Conservation (phyloP, 2,329 filamentous ascomycete genomes). For the Ascochyta viciae-villosae region DNA sequence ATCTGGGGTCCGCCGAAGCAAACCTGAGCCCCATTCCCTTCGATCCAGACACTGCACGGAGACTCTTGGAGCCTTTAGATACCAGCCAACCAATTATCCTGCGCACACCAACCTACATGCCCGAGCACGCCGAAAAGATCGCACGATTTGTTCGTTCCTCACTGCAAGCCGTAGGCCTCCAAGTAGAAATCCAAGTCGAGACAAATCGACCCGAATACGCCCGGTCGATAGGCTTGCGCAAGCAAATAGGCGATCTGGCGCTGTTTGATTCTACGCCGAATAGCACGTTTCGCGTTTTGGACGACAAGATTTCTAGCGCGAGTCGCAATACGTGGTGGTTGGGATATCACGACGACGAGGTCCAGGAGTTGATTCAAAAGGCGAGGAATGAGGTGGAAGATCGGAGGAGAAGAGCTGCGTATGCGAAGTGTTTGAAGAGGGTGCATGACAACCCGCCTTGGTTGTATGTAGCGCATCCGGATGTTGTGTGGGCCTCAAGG, state of each 20-base stretch:
- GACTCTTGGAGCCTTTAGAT: neutral
- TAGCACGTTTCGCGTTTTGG: slow-evolving; percentile 8
- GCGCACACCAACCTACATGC: slow-evolving; percentile 6
- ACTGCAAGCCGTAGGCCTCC: slow-evolving; percentile 1
- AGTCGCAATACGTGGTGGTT: slow-evolving; percentile 6
- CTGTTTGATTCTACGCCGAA: slow-evolving; percentile 10
- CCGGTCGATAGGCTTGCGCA: neutral
- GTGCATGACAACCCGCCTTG: neutral
- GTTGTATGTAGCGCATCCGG: neutral
- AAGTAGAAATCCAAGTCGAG: slow-evolving; percentile 2
- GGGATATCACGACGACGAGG: neutral
- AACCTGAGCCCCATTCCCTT: neutral
- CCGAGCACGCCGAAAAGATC: slow-evolving; percentile 5
- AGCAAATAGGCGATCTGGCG: slow-evolving; percentile 2
- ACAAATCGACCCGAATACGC: slow-evolving; percentile 5
- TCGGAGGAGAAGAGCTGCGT: neutral
- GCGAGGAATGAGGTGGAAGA: neutral
- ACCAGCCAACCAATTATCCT: neutral
- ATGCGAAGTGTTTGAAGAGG: neutral
- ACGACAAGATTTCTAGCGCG: slow-evolving; percentile 11
- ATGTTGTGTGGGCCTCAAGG: neutral
- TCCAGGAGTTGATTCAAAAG: neutral
- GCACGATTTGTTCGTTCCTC: neutral
- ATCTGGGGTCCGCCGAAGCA: neutral
- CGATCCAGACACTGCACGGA: neutral